Conservation (phyloP, 1,139 yeast species). For the Zygosaccharomyces sapae region DNA sequence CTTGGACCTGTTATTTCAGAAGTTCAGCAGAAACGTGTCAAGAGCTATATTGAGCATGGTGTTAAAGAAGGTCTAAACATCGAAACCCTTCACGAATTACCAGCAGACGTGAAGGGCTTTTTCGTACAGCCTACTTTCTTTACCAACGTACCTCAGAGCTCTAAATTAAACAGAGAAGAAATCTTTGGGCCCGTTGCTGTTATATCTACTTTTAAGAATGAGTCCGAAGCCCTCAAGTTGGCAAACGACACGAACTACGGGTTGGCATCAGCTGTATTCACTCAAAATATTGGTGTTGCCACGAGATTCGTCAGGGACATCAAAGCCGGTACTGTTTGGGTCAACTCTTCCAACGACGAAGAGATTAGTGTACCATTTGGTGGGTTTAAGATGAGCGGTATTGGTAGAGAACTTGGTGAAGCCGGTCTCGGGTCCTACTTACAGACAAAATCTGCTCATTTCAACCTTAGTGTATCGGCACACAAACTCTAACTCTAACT, state of each 20-base stretch:
- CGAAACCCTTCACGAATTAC: constrained; percentile 44
- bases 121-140: constrained; percentile 68
- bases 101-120: constrained; percentile 48
- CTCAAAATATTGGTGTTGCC: constrained; percentile 57
- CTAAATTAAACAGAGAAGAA: constrained; percentile 63
- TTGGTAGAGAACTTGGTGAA: constrained; percentile 85
- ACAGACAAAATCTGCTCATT: constrained; percentile 74
- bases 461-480: constrained; percentile 40
- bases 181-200: constrained; percentile 90
- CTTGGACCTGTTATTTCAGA: constrained; percentile 80
- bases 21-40: constrained; percentile 48
- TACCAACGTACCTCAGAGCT: constrained; percentile 54
- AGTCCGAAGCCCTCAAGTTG: constrained; percentile 64
- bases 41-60: constrained; percentile 63
- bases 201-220: constrained; percentile 62
- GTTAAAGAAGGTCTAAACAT: constrained; percentile 52
- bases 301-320: constrained; percentile 60
- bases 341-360: constrained; percentile 78
- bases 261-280: constrained; percentile 75
- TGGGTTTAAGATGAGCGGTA: constrained; percentile 74
- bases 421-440: constrained; percentile 74
- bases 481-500: background rate
- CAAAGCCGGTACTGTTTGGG: constrained; percentile 82
- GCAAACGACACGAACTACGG: constrained; percentile 78
- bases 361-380: constrained; percentile 80